Base-by-base conservation (phyloP, 192 early-diverging fungal species). In the Linnemannia schmuckeri region DNA sequence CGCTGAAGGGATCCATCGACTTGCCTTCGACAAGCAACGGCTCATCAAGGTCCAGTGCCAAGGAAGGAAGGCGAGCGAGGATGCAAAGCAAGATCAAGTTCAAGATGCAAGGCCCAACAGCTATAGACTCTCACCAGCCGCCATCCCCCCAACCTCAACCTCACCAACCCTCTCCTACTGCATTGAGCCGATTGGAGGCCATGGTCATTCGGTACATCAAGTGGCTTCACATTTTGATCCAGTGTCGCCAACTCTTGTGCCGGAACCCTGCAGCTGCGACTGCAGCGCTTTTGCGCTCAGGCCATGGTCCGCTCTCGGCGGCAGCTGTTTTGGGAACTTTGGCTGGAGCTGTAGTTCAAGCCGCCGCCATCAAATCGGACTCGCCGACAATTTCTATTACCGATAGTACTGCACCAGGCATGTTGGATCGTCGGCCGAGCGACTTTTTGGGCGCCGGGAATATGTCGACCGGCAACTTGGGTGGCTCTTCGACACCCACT, bases 121-220 rank as follows among this genome's bases (percentile, higher is more conserved):
- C 33, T 10, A 41, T 47, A 54, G 54, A 75, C 37, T 30, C 61
- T 35, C 61, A 27, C 24, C 49, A 42, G 1, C 52, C 30, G 40
- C 38, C 46, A 38, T 24, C 40, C 70, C 30, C 70, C 41, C 52
- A 52, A 72, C 57, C 57, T 24, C 74, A 69, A 63, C 57, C 57
- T 24, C 74, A 24, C 18, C 46, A 17, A 38, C 37, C 75, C 54
- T 27, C 68, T 24, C 78, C 55, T 8, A 46, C 52, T 9, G 27
- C 52, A 4, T 35, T 47, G 17, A 72, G 27, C 12, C 46, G 80
- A 46, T 30, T 87, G 66, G 85, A 87, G 30, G 85, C 80, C 0
- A 87, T 87, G 85, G 85, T 87, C 40, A n/a, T 87, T 33, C 70
- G 85, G 37, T 87, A 87, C 27, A 81, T 87, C 46, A 87, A 87